Evolutionary conservation across 140 eudicot species (phyloP).

Genomic region (Oenanthe javanica): DNA sequence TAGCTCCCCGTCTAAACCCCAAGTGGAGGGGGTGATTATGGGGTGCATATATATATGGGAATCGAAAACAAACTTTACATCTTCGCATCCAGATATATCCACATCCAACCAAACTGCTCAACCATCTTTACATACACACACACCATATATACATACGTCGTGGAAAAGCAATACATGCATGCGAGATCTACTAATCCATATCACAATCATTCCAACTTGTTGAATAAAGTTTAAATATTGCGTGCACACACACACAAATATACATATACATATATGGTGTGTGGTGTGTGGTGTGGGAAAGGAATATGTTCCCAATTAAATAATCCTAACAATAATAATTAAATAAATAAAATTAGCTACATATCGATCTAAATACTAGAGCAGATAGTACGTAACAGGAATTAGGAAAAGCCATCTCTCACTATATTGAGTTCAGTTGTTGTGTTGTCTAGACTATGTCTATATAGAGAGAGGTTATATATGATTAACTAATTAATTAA

Average conservation of each 20-base stretch:
- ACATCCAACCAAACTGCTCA: neutral
- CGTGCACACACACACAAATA: neutral
- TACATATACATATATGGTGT: neutral
- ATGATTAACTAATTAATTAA: too few species aligned
- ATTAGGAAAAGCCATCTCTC: too few species aligned
- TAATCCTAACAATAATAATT: too few species aligned
- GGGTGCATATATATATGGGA: neutral
- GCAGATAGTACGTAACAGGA: too few species aligned
- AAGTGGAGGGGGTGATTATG: neutral
- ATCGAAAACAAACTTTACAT: neutral
- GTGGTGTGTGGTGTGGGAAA: neutral
- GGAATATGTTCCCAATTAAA: neutral
- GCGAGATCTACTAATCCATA: slow-evolving; percentile 13
- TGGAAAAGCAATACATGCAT: slow-evolving; percentile 15
- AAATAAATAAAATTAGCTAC: too few species aligned
- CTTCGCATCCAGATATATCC: neutral
- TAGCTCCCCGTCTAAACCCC: neutral
- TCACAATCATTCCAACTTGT: slow-evolving; percentile 23
- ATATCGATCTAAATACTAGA: too few species aligned
- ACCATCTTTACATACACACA: neutral
- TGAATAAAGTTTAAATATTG: slow-evolving; percentile 1
- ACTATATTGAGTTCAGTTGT: too few species aligned
- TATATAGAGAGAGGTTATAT: too few species aligned
- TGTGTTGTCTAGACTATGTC: too few species aligned
- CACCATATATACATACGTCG: neutral